A percentile compares a stretch with the other conserved stretches of the same genome.
Conservation (phyloP, 2,329 filamentous ascomycete genomes). For the Penicillium crustosum region DNA sequence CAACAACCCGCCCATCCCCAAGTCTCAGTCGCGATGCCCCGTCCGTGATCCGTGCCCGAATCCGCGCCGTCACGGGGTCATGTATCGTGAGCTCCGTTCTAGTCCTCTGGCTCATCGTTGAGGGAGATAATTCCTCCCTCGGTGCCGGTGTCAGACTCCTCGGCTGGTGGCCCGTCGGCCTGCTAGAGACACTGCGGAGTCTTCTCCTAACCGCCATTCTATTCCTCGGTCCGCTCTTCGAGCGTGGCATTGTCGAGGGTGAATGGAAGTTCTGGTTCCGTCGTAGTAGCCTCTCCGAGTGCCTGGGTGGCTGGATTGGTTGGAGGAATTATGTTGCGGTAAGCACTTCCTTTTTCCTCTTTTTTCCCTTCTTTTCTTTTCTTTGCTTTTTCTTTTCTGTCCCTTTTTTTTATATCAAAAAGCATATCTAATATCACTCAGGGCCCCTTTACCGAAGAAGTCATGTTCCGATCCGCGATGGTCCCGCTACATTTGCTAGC, state of each 20-base stretch:
- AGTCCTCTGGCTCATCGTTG: slow-evolving; percentile 66
- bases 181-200: slow-evolving; percentile 62
- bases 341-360: slow-evolving; percentile 38
- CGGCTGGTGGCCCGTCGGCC: slow-evolving; percentile 76
- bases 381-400: no score
- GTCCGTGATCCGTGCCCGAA: slow-evolving; percentile 81
- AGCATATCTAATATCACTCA: slow-evolving; percentile 31
- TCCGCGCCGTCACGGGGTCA: slow-evolving; percentile 75
- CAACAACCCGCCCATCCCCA: slow-evolving; percentile 74
- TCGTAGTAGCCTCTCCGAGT: slow-evolving; percentile 56
- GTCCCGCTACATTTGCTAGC: slow-evolving; percentile 79
- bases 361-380: no score
- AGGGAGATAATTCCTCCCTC: slow-evolving; percentile 51
- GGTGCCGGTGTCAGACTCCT: slow-evolving; percentile 65
- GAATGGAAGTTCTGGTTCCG: slow-evolving; percentile 65
- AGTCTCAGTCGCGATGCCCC: slow-evolving; percentile 82
- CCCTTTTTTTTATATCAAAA: background rate
- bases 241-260: slow-evolving; percentile 70
- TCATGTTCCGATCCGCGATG: slow-evolving; percentile 86
- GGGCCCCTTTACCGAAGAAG: slow-evolving; percentile 88
- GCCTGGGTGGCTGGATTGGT: slow-evolving; percentile 71
- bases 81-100: slow-evolving; percentile 66
- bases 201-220: slow-evolving; percentile 74
- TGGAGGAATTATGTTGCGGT: slow-evolving; percentile 88
- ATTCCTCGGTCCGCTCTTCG: slow-evolving; percentile 82